Conservation (phyloP, 495 filamentous ascomycete genomes). For the Cenococcum geophilum region DNA sequence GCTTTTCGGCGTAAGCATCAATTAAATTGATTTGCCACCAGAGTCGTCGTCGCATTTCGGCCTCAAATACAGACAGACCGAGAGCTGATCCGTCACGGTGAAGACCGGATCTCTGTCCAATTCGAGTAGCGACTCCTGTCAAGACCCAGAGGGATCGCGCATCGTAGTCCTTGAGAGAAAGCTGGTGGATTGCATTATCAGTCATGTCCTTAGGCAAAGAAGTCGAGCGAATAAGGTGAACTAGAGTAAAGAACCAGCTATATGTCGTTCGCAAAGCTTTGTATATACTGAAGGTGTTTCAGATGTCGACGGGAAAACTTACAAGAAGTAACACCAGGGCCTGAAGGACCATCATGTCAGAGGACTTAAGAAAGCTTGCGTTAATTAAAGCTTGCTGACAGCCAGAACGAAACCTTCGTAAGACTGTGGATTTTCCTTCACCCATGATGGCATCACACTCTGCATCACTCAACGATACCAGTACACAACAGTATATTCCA, state of each 20-base stretch:
- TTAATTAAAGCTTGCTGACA: constrained; percentile 46
- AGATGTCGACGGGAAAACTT: constrained; percentile 19
- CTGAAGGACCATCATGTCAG: constrained; percentile 50
- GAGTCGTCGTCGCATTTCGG: constrained; percentile 37
- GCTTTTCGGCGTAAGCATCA: constrained; percentile 29
- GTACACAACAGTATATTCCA: constrained; percentile 50
- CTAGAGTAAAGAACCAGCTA: too few species aligned
- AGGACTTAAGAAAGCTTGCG: constrained; percentile 47
- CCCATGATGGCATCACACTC: constrained; percentile 48
- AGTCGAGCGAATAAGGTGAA: too few species aligned
- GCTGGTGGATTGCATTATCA: constrained; percentile 6
- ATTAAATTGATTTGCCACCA: constrained; percentile 37
- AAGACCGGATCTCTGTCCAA: constrained; percentile 43
- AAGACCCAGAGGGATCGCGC: constrained; percentile 45
- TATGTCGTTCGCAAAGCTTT: too few species aligned
- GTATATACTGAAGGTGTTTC: too few species aligned
- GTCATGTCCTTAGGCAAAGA: too few species aligned
- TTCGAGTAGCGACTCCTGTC: constrained; percentile 40
- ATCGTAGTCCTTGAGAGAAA: constrained; percentile 43
- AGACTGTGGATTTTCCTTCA: constrained; percentile 39
- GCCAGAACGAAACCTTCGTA: constrained; percentile 43
- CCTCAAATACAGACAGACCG: constrained; percentile 32
- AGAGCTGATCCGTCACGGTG: constrained; percentile 33
- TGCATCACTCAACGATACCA: constrained; percentile 43
- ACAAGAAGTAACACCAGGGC: constrained; percentile 51